Evolutionary conservation across 768 basidiomycete species (phyloP).

Genomic region (Rhodosporidiobolus sp.): DNA sequence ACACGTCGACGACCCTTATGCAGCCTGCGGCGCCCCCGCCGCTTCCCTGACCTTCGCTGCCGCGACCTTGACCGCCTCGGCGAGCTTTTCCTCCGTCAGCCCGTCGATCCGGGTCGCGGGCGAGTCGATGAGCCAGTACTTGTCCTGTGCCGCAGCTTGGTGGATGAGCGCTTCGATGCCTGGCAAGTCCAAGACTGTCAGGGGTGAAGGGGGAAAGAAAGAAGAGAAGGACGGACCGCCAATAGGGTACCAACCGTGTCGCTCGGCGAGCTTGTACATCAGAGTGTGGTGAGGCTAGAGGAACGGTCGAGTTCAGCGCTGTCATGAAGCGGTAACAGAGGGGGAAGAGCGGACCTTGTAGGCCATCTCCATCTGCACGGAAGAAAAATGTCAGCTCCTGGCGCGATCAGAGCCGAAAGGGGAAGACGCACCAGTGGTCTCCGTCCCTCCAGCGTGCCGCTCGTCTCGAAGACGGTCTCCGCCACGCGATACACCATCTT

Average conservation of each 20-base stretch:
- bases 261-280: constrained; percentile 29
- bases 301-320: neutral
- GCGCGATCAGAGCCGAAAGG: neutral
- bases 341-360: constrained; percentile 18
- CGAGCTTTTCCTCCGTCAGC: neutral
- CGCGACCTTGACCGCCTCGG: neutral
- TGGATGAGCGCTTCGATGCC: constrained; percentile 44
- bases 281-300: constrained; percentile 36
- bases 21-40: constrained; percentile 7
- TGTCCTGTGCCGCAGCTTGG: constrained; percentile 39
- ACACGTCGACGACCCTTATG: too few species aligned
- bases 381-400: neutral
- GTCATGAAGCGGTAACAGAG: neutral
- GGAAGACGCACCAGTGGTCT: constrained; percentile 2
- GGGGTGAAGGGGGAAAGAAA: neutral
- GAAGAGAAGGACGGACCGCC: constrained; percentile 13
- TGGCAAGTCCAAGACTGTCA: neutral
- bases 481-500: constrained; percentile 31
- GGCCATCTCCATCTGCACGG: constrained; percentile 26
- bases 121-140: constrained; percentile 31
- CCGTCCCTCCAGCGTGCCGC: neutral
- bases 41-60: constrained; percentile 3
- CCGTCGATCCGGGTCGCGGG: neutral
- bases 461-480: constrained; percentile 14
- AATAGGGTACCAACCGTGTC: constrained; percentile 16